These are phyloP conservation scores for Quillaja saponaria DNA, from an alignment of 306 rosid species.

Conservation along the genomic window DNA sequence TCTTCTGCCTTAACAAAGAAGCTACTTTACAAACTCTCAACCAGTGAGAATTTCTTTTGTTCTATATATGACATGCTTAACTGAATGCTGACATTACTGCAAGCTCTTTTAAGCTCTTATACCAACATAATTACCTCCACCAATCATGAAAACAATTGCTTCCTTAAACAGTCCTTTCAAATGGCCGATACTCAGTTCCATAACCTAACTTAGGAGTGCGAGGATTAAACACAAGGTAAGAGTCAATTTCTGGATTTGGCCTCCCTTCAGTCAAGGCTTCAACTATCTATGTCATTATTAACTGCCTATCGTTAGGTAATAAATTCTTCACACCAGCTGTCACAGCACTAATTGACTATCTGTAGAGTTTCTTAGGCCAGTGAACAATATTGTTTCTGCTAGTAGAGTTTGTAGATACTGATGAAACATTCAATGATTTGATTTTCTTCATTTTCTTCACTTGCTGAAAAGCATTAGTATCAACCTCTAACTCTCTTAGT, in stretches of 20 bases:
- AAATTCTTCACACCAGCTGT: conserved; percentile 65
- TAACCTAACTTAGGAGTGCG: conserved; percentile 50
- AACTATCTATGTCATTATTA: conserved; percentile 56
- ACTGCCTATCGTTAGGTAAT: conserved; percentile 56
- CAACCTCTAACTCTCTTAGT: conserved; percentile 53
- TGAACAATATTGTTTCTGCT: conserved; percentile 57
- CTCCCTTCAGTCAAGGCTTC: conserved; percentile 62
- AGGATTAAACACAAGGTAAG: conserved; percentile 54
- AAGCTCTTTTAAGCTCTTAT: conserved; percentile 53
- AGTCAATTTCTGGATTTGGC: conserved; percentile 59
- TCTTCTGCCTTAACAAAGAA: conserved; percentile 52
- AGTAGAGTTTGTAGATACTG: conserved; percentile 52
- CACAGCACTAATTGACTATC: conserved; percentile 55
- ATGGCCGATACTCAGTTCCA: conserved; percentile 44
- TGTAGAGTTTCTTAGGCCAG: conserved; percentile 63
- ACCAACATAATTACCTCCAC: conserved; percentile 64
- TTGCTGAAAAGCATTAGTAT: conserved; percentile 57
- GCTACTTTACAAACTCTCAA: conserved; percentile 61
- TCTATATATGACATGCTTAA: conserved; percentile 54
- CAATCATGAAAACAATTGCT: conserved; percentile 61
- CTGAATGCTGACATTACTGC: conserved; percentile 50
- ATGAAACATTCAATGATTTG: conserved; percentile 50
- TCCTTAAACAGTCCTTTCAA: conserved; percentile 63
- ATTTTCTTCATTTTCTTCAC: conserved; percentile 69
- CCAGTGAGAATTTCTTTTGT: conserved; percentile 61